Conservation (phyloP, 139 green algal species). For the Tetradesmus lagerheimii region DNA sequence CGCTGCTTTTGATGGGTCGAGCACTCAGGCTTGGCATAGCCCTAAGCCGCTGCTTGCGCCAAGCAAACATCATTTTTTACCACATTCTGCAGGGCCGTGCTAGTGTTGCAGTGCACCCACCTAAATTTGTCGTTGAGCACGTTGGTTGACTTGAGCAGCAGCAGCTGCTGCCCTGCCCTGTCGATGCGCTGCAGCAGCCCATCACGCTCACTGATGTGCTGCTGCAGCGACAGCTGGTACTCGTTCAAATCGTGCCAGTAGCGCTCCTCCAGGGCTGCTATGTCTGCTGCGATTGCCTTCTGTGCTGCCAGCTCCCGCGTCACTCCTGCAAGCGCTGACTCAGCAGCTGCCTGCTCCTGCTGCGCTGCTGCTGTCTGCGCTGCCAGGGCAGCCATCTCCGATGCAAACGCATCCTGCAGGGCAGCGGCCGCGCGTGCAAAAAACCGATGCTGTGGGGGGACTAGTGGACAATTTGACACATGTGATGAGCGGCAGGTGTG, state of each 20-base stretch:
- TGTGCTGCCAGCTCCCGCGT: conserved; percentile 55
- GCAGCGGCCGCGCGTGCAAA: neutral
- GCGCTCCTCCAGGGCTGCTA: conserved; percentile 74
- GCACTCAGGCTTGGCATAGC: too few species aligned
- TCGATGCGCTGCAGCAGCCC: conserved; percentile 75
- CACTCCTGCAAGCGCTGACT: conserved; percentile 45
- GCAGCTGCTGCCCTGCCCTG: conserved; percentile 66
- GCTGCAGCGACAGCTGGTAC: conserved; percentile 75
- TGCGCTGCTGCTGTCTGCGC: conserved; percentile 45
- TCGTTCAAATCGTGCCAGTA: conserved; percentile 93
- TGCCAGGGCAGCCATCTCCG: conserved; percentile 62
- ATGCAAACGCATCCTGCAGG: conserved; percentile 42
- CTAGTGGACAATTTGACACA: too few species aligned
- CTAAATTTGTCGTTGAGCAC: conserved; percentile 90
- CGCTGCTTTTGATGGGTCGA: too few species aligned
- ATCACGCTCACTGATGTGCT: conserved; percentile 83
- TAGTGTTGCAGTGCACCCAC: neutral
- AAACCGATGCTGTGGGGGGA: too few species aligned
- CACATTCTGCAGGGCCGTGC: too few species aligned
- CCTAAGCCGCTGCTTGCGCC: too few species aligned
- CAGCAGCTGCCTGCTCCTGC: conserved; percentile 54
- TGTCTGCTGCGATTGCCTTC: conserved; percentile 51
- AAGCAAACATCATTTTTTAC: too few species aligned
- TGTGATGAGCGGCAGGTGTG: too few species aligned
- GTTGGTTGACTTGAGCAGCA: conserved; percentile 82